These are phyloP conservation scores for Ascochyta rabiei DNA, from an alignment of 2,329 filamentous ascomycete species.

Conservation along the genomic window DNA sequence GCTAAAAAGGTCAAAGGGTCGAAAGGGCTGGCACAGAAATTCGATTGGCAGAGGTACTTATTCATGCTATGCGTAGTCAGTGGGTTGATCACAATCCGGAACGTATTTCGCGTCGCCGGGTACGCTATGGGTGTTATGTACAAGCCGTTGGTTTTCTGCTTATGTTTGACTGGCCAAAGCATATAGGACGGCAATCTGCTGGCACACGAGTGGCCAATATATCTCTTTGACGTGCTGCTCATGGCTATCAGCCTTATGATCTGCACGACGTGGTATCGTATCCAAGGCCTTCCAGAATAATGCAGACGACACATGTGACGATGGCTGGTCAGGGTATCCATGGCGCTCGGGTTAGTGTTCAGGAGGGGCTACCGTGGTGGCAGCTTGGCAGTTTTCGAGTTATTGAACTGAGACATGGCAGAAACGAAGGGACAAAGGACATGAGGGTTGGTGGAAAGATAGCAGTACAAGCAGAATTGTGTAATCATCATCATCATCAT, in stretches of 20 bases:
- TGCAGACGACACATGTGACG: background rate
- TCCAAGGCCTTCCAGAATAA: too few species aligned
- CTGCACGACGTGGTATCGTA: background rate
- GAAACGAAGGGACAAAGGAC: background rate
- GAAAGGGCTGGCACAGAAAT: background rate
- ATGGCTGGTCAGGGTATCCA: background rate
- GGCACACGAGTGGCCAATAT: conserved; percentile 57
- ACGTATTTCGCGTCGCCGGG: conserved; percentile 54
- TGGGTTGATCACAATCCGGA: conserved; percentile 52
- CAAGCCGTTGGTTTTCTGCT: background rate
- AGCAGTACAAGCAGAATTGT: background rate
- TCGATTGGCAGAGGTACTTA: conserved; percentile 40
- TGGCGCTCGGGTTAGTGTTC: background rate
- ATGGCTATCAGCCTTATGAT: conserved; percentile 41
- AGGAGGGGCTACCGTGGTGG: background rate
- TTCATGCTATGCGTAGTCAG: conserved; percentile 44
- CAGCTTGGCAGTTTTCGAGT: background rate
- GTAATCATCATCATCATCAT: background rate
- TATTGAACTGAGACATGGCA: background rate
- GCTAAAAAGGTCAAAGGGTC: background rate
- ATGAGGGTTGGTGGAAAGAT: background rate
- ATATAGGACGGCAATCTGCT: conserved; percentile 53
- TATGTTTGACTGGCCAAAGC: background rate
- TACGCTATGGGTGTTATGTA: conserved; percentile 38
- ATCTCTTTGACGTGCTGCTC: conserved; percentile 56